Conservation (phyloP, 352 stramenopile genomes). For the Pythium myriotylum region DNA sequence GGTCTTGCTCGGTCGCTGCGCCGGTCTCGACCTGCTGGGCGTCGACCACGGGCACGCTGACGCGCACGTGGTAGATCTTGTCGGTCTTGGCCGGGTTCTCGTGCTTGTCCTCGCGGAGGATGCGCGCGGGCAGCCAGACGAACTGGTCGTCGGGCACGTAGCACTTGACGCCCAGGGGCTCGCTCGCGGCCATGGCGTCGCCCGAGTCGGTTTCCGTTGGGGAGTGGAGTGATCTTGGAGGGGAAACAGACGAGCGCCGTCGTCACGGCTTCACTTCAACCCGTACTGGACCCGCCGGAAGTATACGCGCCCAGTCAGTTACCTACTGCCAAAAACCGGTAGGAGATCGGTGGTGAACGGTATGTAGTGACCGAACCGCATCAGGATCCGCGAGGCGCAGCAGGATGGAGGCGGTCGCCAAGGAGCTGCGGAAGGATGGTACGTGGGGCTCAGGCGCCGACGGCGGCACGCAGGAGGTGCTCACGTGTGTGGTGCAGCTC, state of each 20-base stretch:
- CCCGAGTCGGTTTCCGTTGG: background rate
- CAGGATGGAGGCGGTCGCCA: slow-evolving; percentile 66
- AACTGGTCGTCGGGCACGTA: slow-evolving; percentile 80
- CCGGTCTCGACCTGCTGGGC: slow-evolving; percentile 22
- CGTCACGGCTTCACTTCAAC: slow-evolving; percentile 27
- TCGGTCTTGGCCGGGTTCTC: slow-evolving; percentile 45
- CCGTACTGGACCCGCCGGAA: slow-evolving; percentile 21
- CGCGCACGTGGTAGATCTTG: slow-evolving; percentile 59
- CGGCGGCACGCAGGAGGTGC: too few species aligned
- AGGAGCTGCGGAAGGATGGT: slow-evolving; percentile 79
- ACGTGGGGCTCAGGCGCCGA: too few species aligned
- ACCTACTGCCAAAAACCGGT: background rate
- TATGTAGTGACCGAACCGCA: slow-evolving; percentile 1
- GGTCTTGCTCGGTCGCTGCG: slow-evolving; percentile 45
- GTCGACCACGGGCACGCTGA: slow-evolving; percentile 42
- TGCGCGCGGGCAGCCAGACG: slow-evolving; percentile 79
- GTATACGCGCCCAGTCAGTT: slow-evolving; percentile 10
- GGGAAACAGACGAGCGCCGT: slow-evolving; percentile 18
- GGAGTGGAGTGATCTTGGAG: background rate
- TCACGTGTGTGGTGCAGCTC: too few species aligned
- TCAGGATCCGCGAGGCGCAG: background rate
- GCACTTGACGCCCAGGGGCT: slow-evolving; percentile 60
- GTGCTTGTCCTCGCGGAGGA: slow-evolving; percentile 64
- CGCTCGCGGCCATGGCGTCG: slow-evolving; percentile 19
- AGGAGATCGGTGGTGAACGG: background rate